A percentile compares a stretch with the other conserved stretches of the same genome.
Conservation (phyloP, 2,329 filamentous ascomycete species). For the Colletotrichum truncatum region DNA sequence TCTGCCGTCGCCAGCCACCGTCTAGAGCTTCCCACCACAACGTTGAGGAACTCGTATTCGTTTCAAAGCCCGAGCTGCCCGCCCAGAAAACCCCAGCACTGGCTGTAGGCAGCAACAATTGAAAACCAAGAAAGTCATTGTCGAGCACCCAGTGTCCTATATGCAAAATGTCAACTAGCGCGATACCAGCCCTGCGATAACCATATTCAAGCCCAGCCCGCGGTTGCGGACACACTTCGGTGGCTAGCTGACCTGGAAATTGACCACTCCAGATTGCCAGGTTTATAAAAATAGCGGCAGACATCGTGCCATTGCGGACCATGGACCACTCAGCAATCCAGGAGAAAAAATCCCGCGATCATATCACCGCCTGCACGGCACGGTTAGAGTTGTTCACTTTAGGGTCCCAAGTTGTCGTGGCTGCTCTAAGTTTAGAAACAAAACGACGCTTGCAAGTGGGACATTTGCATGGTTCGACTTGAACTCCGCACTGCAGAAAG, state of each 20-base stretch:
- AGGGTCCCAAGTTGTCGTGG: background rate
- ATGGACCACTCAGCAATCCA: background rate
- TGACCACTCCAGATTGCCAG: background rate
- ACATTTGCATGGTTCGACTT: background rate
- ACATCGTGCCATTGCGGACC: background rate
- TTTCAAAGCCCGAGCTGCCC: background rate
- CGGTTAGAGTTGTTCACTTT: background rate
- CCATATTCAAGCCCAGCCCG: background rate
- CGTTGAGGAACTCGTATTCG: slow-evolving; percentile 21
- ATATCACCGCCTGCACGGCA: slow-evolving; percentile 1
- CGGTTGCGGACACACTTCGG: background rate
- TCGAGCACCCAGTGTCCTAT: background rate
- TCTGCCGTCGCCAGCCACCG: slow-evolving; percentile 7
- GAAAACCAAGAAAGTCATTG: slow-evolving; percentile 6
- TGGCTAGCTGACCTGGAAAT: background rate
- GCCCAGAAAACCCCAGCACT: background rate
- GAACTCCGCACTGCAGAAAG: background rate
- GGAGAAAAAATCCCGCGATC: background rate
- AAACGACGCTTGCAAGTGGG: background rate
- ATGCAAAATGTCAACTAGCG: slow-evolving; percentile 1
- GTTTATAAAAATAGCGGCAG: slow-evolving; percentile 8
- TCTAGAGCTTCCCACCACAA: background rate
- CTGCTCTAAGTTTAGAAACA: slow-evolving; percentile 20
- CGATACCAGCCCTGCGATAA: background rate
- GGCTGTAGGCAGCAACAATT: slow-evolving; percentile 19